These are phyloP conservation scores for Colletotrichum phormii DNA, from an alignment of 2,329 filamentous ascomycete species.

Conservation along the genomic window DNA sequence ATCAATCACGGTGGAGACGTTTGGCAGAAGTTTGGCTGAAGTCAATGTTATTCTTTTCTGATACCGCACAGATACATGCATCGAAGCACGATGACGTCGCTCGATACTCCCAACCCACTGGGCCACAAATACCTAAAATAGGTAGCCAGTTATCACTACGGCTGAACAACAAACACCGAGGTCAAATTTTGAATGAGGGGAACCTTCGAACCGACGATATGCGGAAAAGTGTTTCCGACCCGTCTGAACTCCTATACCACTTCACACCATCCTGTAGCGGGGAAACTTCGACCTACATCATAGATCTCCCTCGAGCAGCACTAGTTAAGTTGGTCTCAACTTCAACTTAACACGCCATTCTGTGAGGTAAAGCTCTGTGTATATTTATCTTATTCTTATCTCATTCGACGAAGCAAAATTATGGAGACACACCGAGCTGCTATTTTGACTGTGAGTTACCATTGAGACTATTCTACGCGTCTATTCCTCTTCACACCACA, in stretches of 20 bases:
- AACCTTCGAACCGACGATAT: neutral
- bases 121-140: neutral
- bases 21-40: neutral
- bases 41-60: neutral
- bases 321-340: neutral
- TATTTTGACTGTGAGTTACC: neutral
- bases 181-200: neutral
- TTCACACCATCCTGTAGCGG: neutral
- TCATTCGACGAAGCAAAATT: neutral
- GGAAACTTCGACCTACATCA: neutral
- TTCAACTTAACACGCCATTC: neutral
- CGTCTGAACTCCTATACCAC: neutral
- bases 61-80: neutral
- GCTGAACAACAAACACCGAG: neutral
- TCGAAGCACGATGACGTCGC: neutral
- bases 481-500: neutral
- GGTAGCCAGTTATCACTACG: neutral
- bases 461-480: neutral
- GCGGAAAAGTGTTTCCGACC: neutral
- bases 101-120: neutral
- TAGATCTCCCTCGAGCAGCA: neutral
- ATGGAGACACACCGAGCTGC: slow-evolving; percentile 9
- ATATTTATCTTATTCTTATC: neutral
- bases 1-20: neutral
- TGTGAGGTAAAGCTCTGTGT: neutral